phyloP scores from a whole-genome alignment of 2,329 filamentous ascomycete genomes.

The Ustulina deusta region DNA sequence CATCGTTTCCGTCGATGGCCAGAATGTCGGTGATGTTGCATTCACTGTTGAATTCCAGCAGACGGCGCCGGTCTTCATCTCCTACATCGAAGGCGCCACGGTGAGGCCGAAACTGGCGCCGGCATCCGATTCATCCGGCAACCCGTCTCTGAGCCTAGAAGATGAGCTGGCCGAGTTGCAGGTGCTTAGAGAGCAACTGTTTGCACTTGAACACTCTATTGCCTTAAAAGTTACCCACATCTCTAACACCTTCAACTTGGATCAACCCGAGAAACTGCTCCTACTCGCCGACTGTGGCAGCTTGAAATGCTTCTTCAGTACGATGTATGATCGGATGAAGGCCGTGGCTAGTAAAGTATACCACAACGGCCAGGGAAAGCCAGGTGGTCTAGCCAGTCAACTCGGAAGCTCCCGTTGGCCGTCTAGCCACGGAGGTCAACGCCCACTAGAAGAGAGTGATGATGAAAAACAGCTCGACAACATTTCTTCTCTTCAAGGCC shows the following conservation, averaged over 20 bases:
- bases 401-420: conserved; percentile 41
- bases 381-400: conserved; percentile 22
- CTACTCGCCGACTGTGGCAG: conserved; percentile 55
- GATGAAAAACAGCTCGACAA: neutral
- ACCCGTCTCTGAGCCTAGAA: conserved; percentile 49
- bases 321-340: conserved; percentile 56
- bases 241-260: conserved; percentile 52
- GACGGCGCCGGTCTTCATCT: conserved; percentile 56
- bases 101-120: conserved; percentile 44
- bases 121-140: conserved; percentile 34
- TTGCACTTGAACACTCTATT: conserved; percentile 58
- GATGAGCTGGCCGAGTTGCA: conserved; percentile 60
- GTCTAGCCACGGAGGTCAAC: conserved; percentile 38
- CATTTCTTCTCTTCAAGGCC: conserved; percentile 9
- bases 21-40: conserved; percentile 53
- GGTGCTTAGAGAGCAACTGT: conserved; percentile 56
- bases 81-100: conserved; percentile 57
- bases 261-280: conserved; percentile 42
- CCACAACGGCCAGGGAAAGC: conserved; percentile 29
- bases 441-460: conserved; percentile 40
- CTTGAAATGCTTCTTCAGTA: conserved; percentile 58
- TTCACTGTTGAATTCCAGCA: conserved; percentile 63
- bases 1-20: conserved; percentile 58
- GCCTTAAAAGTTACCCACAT: conserved; percentile 57
- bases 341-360: conserved; percentile 53